phyloP scores from a whole-genome alignment of 345 rosid genomes.

The Salix dunnii region DNA sequence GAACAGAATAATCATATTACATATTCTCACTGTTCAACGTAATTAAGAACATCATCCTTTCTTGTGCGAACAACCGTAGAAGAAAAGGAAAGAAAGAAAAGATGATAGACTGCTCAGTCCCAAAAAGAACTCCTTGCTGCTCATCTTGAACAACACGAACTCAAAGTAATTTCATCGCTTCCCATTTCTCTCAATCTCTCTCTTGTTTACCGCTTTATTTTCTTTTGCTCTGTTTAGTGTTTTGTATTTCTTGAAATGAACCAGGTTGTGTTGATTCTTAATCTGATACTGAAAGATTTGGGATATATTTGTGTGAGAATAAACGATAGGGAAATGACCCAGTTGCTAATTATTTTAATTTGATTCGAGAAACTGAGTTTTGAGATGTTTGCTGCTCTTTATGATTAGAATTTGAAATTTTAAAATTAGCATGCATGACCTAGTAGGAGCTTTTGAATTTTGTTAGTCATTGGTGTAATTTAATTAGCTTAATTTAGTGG shows the following conservation, averaged over 20 bases:
- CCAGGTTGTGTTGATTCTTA: background rate
- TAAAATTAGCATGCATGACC: background rate
- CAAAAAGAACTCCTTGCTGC: slow-evolving; percentile 64
- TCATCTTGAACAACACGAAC: slow-evolving; percentile 57
- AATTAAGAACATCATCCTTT: background rate
- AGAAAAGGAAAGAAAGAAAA: background rate
- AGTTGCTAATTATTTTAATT: background rate
- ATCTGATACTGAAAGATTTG: background rate
- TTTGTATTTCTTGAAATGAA: background rate
- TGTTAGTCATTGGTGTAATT: background rate
- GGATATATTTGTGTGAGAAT: background rate
- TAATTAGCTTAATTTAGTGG: background rate
- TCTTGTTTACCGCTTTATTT: background rate
- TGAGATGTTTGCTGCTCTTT: background rate
- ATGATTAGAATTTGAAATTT: background rate
- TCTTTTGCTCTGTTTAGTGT: background rate
- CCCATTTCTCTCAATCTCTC: background rate
- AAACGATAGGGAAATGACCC: background rate
- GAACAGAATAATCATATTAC: too few relatives aligned
- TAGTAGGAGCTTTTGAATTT: background rate
- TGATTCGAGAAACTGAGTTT: background rate
- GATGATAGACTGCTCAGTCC: slow-evolving; percentile 59
- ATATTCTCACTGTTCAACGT: too few relatives aligned
- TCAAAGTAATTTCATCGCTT: slow-evolving; percentile 32
- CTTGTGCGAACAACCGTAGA: background rate